Base-by-base conservation (phyloP, 495 filamentous ascomycete genomes). In the Aspergillus funiculosus region DNA sequence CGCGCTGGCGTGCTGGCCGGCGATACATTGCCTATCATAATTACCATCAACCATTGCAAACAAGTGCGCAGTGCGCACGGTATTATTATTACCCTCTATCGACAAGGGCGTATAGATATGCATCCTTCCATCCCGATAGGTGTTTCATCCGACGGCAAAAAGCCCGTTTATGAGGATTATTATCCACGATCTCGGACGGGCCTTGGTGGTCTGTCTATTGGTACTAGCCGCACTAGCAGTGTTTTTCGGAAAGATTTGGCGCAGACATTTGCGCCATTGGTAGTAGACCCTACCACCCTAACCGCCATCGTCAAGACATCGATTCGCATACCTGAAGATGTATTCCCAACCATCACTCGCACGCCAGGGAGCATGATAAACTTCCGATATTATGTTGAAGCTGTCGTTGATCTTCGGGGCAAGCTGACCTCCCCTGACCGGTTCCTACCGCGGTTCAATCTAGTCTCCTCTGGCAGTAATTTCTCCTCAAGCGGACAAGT, bases 191-290 rank as follows among this genome's bases (percentile, higher is more conserved):
- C 80, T 7, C 63, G 71, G 9, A 82, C 74, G 1, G 90, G 86
- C 1, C 79, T 92, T 15, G 86, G 83, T 5, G 89, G 85, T 6
- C 72, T 94, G 15, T 92, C 89, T 1, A 69, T 95, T 24, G 83
- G 86, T 1, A 87, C 86, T 4, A 81, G 82, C 21, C 85, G 86
- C 10, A 85, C 86, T 7, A 89, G 78, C 58, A 89, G 90, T 57
- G 74, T 89, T 17, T 97, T 95, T 57, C 85, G 94, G 32, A 96
- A 97, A 60, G 92, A 98, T 57, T 68, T 98, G 0, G 81, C 83
- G 6, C 92, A 98, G 54, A 83, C 83, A 0, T 86, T 94, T 52
- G 80, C 83, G 5, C 89, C 94, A 4, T 68, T 98, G 20, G 85
- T 94, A 34, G 78, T 97, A 18, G 83, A 97, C 51, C 89, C 88